Evolutionary conservation across 2,329 filamentous ascomycete species (phyloP).

Genomic region (Mollisiaceae sp.): DNA sequence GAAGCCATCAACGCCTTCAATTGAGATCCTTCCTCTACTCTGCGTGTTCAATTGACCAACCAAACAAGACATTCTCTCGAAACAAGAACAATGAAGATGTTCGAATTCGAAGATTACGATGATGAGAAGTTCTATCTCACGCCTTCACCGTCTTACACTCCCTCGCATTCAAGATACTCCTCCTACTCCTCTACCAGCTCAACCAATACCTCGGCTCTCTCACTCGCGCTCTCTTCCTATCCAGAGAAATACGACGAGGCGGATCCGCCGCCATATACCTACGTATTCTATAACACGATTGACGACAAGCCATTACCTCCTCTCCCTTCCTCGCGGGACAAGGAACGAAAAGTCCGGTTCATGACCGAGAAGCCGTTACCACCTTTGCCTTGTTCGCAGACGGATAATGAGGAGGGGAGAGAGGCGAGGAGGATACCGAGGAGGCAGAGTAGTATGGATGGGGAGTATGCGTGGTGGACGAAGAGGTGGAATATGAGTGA

Average conservation of each 20-base stretch:
- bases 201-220: conserved; percentile 7
- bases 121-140: neutral
- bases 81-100: neutral
- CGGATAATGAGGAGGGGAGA: neutral
- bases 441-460: conserved; percentile 12
- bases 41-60: neutral
- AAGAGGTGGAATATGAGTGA: conserved; percentile 12
- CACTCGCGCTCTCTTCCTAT: conserved; percentile 11
- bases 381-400: conserved; percentile 8
- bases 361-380: conserved; percentile 26
- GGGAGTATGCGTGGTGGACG: conserved; percentile 21
- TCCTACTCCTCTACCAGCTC: conserved; percentile 6
- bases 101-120: neutral
- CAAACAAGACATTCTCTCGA: neutral
- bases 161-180: conserved; percentile 1
- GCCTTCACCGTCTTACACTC: conserved; percentile 2
- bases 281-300: conserved; percentile 20
- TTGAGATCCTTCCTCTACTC: neutral
- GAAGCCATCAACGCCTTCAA: neutral
- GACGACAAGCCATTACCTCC: conserved; percentile 25
- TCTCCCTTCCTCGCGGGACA: conserved; percentile 4
- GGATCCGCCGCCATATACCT: conserved; percentile 16
- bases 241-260: conserved; percentile 16
- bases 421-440: neutral
- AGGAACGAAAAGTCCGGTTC: conserved; percentile 22